Base-by-base conservation (phyloP, 345 rosid species). In the Cardamine resedifolia region DNA sequence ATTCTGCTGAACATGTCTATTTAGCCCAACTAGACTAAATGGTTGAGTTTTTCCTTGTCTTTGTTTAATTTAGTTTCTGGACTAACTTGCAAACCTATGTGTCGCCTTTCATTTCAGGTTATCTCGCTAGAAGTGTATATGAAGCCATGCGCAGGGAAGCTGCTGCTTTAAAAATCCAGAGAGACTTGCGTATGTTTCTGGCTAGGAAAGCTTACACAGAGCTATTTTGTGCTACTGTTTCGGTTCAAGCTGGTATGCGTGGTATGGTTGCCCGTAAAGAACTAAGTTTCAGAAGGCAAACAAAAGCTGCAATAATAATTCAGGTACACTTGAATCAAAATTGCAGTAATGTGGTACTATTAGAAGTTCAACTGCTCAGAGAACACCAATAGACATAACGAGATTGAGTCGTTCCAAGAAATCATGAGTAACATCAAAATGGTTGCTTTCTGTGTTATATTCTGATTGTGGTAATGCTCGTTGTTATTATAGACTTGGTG, bases 231-330 rank as follows among this genome's bases (percentile, higher is more conserved):
- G 81, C 97, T 78, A 85, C 96, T 50, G 72, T 89, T 77, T 84
- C 76, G n/a, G 81, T 96, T 75, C 98, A 96, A 79, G 79, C 91
- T 21, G 91, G 96, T 58, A 88, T 96, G 81, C 93, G 95, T 75
- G 99, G 98, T 72, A 90, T 92, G 95, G 90, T 80, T 84, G 91
- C 96, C 75, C 87, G 98, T 28, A 85, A 83, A 14, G 96, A 96
- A 71, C 72, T 90, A 53, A 85, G 81, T 45, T 86, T 85, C 79
- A 87, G 90, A 83, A 84, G 90, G 83, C 89, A 83, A 80, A 86
- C 87, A 4, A 87, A 55, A 73, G 98, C 95, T 36, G 91, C 98
- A 52, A 87, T 75, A 51, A 59, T 80, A 41, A 87, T 96, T 81
- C 98, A 96, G 96, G 99, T 86, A 70, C 18, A 7, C 12, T 44